These are phyloP conservation scores for Lecanicillium sp. DNA, from an alignment of 2,329 filamentous ascomycete species.

Conservation along the genomic window DNA sequence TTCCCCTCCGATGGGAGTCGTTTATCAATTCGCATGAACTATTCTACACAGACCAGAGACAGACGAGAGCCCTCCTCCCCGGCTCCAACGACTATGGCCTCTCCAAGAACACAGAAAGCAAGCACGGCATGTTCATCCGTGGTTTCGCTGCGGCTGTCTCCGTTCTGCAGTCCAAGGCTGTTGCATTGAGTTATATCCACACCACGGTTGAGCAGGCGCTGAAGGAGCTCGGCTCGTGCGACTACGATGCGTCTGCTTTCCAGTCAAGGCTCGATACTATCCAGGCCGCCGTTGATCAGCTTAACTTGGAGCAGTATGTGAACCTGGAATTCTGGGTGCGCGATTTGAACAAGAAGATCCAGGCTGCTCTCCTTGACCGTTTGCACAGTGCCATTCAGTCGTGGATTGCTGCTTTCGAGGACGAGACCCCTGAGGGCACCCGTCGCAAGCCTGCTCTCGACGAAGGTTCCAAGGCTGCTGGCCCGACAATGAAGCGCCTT, in stretches of 20 bases:
- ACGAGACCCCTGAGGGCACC: slow-evolving; percentile 47
- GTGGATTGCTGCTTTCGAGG: slow-evolving; percentile 84
- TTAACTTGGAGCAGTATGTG: slow-evolving; percentile 93
- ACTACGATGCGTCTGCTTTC: slow-evolving; percentile 76
- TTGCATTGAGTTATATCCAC: slow-evolving; percentile 71
- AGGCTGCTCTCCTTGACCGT: slow-evolving; percentile 70
- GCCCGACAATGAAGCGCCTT: slow-evolving; percentile 64
- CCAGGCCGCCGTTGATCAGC: slow-evolving; percentile 88
- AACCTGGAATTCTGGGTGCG: slow-evolving; percentile 89
- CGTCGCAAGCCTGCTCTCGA: slow-evolving; percentile 44
- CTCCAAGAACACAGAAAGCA: slow-evolving; percentile 66
- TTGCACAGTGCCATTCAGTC: slow-evolving; percentile 76
- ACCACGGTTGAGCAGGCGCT: slow-evolving; percentile 76
- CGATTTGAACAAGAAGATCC: slow-evolving; percentile 79
- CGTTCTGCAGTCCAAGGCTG: slow-evolving; percentile 80
- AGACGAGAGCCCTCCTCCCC: slow-evolving; percentile 39
- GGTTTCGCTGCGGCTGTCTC: slow-evolving; percentile 87
- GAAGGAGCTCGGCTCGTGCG: slow-evolving; percentile 74
- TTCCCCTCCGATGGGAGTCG: slow-evolving; percentile 92
- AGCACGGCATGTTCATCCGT: slow-evolving; percentile 93
- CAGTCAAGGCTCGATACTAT: slow-evolving; percentile 75
- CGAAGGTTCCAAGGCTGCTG: slow-evolving; percentile 42
- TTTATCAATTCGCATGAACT: slow-evolving; percentile 96
- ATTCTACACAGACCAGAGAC: slow-evolving; percentile 49
- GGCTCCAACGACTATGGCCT: slow-evolving; percentile 35